A percentile compares a stretch with the other conserved stretches of the same genome.
phyloP scores from a whole-genome alignment of 345 rosid species.

The Theobroma cacao region DNA sequence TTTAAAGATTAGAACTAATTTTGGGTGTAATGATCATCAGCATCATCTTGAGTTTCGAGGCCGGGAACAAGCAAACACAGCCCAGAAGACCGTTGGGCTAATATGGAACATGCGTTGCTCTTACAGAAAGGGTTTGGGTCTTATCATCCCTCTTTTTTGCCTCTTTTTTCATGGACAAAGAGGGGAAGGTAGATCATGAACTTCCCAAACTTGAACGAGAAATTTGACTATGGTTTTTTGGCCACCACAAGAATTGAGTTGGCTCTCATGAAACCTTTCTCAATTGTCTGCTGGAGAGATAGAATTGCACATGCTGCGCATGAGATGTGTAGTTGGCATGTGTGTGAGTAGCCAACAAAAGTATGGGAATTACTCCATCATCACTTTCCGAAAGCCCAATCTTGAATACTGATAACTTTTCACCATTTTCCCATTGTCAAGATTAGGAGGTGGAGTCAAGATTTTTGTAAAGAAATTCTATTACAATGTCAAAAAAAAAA shows the following conservation, averaged over 20 bases:
- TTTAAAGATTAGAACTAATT: too few relatives aligned
- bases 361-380: not conserved
- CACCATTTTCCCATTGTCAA: not conserved
- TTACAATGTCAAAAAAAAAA: too few relatives aligned
- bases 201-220: not conserved
- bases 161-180: slow-evolving; percentile 1
- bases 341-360: slow-evolving; percentile 3
- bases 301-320: slow-evolving; percentile 27
- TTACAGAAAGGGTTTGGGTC: not conserved
- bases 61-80: not conserved
- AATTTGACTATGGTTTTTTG: not conserved
- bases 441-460: not conserved
- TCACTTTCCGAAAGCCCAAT: not conserved
- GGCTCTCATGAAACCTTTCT: slow-evolving; percentile 15
- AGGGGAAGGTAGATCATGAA: slow-evolving; percentile 5
- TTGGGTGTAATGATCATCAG: not conserved
- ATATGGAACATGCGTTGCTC: not conserved
- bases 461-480: not conserved
- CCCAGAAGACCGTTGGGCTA: not conserved
- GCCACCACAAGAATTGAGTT: slow-evolving; percentile 15
- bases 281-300: slow-evolving; percentile 13
- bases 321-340: not conserved
- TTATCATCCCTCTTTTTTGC: too few relatives aligned
- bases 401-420: not conserved
- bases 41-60: not conserved